phyloP scores from a whole-genome alignment of 176 grass and related monocot species.

The Leersia perrieri region DNA sequence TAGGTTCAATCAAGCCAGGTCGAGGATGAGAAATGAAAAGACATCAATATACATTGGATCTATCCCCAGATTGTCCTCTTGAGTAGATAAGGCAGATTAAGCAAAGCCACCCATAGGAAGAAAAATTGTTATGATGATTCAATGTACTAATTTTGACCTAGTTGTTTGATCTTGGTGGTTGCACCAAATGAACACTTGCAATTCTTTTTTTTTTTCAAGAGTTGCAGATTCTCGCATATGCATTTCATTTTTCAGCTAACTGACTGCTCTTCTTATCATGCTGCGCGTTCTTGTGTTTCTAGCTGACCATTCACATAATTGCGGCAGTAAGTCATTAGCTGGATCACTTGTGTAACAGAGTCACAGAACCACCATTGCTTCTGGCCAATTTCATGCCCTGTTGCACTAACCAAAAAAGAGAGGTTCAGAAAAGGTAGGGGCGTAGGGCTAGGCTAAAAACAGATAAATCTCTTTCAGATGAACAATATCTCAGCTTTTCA shows the following conservation, averaged over 20 bases:
- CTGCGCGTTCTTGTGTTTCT: not conserved
- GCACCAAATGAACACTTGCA: not conserved
- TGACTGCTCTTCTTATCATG: not conserved
- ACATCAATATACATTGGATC: not conserved
- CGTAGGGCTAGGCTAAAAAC: not conserved
- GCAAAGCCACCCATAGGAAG: not conserved
- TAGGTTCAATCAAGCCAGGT: not conserved
- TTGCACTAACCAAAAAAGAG: not conserved
- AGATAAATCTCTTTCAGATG: not conserved
- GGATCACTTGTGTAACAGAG: not conserved
- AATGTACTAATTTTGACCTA: conserved; percentile 12
- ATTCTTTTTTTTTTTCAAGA: not conserved
- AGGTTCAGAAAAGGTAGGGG: not conserved
- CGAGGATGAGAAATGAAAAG: not conserved
- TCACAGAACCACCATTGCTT: not conserved
- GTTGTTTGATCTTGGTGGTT: not conserved
- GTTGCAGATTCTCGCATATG: not conserved
- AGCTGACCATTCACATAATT: not conserved
- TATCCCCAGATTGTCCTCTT: not conserved
- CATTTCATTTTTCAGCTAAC: not conserved
- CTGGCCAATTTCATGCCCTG: not conserved
- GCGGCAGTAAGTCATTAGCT: not conserved
- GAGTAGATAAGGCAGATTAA: not conserved
- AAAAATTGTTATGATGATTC: not conserved
- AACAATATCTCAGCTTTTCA: not conserved